Base-by-base conservation (phyloP, 2,329 filamentous ascomycete species). In the Epichloe sylvatica region DNA sequence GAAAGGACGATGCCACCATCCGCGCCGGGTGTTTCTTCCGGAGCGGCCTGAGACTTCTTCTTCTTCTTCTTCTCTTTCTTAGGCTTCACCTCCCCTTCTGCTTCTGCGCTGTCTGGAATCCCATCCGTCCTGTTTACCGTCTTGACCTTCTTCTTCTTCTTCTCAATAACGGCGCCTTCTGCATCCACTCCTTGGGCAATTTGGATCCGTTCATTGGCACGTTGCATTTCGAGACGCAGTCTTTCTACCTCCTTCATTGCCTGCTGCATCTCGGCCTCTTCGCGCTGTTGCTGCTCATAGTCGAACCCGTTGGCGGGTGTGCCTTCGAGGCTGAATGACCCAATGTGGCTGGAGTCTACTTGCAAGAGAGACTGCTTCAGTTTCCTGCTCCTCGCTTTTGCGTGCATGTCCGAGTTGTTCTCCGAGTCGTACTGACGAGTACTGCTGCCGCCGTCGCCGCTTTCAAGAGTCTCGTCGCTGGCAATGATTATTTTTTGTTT, bases 171-270 rank as follows among this genome's bases (percentile, higher is more conserved):
- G 0, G 75, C 78, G 1, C 80, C 81, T 59, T 84, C 83, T 3
- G 69, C 72, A 44, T 79, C 74, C 30, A 83, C 78, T n/a, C 81
- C 82, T 58, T 81, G 77, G 21, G 81, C 81, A 19, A 83, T 77
- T 56, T 85, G 77, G 37, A 90, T 81, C 49, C 84, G 72, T 67
- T 90, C 86, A 58, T 83, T 86, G 37, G 81, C 83, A 50, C 85
- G 72, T 67, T 90, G 86, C 89, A 97, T 95, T 67, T 95, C 87
- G 50, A 96, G 71, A 47, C 92, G 75, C 52, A 94, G 70, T 47
- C 82, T 75, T 69, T 97, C 91, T 3, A 98, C 86, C 64, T 96
- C 86, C 63, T 83, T 83, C 73, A 96, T 81, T 8, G 91, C 92
- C 59, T 80, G 81, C 42, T 80, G 81, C 87, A 96, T 94, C 67